Evolutionary conservation across 1,284 basidiomycete species (phyloP), one percentile per base, ranked within the genome.

Genomic region (Ceratobasidium sp.): DNA sequence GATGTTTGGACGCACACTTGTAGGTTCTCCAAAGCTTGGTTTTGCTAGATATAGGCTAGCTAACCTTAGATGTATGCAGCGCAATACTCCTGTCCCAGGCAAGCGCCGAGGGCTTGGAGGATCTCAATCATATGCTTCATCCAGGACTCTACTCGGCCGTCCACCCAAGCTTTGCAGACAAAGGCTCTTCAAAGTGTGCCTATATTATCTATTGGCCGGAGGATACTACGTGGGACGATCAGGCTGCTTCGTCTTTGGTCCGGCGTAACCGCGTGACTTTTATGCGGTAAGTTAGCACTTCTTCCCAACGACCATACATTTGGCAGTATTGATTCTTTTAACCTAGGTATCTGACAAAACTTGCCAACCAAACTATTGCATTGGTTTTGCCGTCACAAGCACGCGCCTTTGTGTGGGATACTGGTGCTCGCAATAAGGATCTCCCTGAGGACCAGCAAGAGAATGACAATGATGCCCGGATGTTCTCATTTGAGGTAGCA

Each of bases 91-190:
- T 73, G 1, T 73, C 76, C 42, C 55, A 52, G 56, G 68, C n/a
- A n/a, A n/a, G n/a, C n/a, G n/a, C 72, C 12, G 75, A 78, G 34
- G 40, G 67, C 1, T 57, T 67, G 15, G 71, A 72, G 13, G 55
- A 69, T 17, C 71, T 75, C 0, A 72, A 71, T 20, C 81, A 81
- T 0, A 60, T 45, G 8, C 76, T 87, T 34, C 79, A 82, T 1
- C 83, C 86, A 15, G 86, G 86, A 4, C 74, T 87, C 10, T 87
- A 87, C 68, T 73, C 84, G 27, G 31, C 58, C 17, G 22, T 68
- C 34, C 29, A 34, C 31, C 50, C 38, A 4, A 12, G 20, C 56
- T 38, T 12, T 13, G 2, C 32, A 20, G 6, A 40, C 32, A 8
- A 29, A 15, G 20, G 57, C 53, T 15, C 38, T 17, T 45, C 47